Conservation (phyloP, 257 asterid species). For the Jaltomata sinuosa region DNA sequence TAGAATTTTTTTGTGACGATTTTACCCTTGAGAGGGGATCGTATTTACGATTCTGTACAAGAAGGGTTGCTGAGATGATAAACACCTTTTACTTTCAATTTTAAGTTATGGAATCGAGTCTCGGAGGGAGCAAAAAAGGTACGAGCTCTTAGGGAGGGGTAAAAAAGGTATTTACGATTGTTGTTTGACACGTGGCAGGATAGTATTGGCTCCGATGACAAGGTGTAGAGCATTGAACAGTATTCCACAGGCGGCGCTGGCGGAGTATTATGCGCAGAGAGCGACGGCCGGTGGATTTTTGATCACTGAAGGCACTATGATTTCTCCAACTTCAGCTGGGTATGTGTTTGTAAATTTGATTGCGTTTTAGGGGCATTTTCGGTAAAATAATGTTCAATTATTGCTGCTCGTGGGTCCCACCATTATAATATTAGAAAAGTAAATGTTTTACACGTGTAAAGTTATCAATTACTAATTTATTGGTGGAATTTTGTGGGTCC, state of each 20-base stretch:
- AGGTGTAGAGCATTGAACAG: conserved; percentile 73
- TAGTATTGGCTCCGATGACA: conserved; percentile 93
- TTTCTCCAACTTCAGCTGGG: conserved; percentile 86
- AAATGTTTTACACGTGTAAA: background rate
- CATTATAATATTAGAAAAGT: background rate
- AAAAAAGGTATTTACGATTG: background rate
- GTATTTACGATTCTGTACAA: background rate
- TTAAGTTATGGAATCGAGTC: too few species aligned
- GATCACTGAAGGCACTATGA: conserved; percentile 92
- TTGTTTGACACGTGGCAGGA: conserved; percentile 28
- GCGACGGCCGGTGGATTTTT: conserved; percentile 84
- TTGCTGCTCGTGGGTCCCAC: background rate
- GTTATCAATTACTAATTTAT: background rate
- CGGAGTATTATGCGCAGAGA: conserved; percentile 72
- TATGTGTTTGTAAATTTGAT: conserved; percentile 21
- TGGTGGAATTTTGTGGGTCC: background rate
- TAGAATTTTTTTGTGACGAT: background rate
- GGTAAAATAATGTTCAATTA: background rate
- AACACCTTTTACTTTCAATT: too few species aligned
- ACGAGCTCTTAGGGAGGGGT: too few species aligned
- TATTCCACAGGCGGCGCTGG: conserved; percentile 58
- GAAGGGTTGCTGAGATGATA: too few species aligned
- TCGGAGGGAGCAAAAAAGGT: too few species aligned
- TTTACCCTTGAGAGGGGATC: background rate
- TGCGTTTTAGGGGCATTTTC: background rate